Conservation (phyloP, 2,329 filamentous ascomycete species). For the Paraphoma sp. region DNA sequence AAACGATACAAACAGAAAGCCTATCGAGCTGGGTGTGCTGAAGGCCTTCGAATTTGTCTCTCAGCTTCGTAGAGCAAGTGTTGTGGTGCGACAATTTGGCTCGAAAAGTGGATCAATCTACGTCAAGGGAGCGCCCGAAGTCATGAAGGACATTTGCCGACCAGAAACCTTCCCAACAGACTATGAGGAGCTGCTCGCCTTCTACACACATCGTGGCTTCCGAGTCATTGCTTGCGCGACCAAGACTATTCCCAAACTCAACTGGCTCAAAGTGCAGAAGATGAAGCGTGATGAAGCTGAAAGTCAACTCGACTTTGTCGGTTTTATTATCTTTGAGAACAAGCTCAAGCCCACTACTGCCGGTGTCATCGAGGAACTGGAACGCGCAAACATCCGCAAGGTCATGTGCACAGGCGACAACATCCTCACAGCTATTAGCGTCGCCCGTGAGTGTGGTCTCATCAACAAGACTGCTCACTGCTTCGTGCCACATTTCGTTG, state of each 20-base stretch:
- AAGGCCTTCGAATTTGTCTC: conserved; percentile 96
- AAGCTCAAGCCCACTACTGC: conserved; percentile 91
- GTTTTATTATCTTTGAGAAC: conserved; percentile 99
- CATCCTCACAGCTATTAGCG: conserved; percentile 94
- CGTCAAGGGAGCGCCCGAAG: conserved; percentile 96
- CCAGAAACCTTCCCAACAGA: conserved; percentile 84
- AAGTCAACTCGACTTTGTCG: conserved; percentile 81
- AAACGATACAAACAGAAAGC: conserved; percentile 53
- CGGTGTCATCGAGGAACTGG: conserved; percentile 80
- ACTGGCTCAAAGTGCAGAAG: conserved; percentile 93
- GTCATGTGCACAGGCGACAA: conserved; percentile 99
- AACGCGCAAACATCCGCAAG: conserved; percentile 81
- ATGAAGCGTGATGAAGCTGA: conserved; percentile 89
- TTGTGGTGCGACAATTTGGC: conserved; percentile 88
- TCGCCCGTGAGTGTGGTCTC: conserved; percentile 86
- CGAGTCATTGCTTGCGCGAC: conserved; percentile 95
- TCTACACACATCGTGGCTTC: conserved; percentile 95
- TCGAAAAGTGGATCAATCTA: conserved; percentile 85
- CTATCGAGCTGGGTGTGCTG: conserved; percentile 86
- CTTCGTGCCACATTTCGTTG: conserved; percentile 87
- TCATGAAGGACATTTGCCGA: conserved; percentile 91
- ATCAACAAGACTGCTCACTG: conserved; percentile 84
- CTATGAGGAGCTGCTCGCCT: conserved; percentile 85
- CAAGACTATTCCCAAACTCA: conserved; percentile 84
- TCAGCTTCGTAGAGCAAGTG: conserved; percentile 88